These are phyloP conservation scores for Torulaspora globosa DNA, from an alignment of 1,139 yeast genomes.

Conservation along the genomic window DNA sequence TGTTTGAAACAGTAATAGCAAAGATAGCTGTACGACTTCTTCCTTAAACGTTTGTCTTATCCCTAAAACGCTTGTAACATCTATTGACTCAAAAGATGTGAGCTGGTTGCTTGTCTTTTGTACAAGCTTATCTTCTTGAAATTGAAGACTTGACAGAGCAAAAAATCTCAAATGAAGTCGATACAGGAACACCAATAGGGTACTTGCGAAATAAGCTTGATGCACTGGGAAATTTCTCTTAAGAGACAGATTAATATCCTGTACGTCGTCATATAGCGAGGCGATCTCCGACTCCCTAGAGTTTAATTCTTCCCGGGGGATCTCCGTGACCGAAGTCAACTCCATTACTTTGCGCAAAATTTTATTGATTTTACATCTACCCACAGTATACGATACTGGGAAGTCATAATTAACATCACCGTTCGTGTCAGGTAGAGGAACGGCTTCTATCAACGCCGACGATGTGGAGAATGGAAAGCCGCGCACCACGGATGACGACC, in stretches of 20 bases:
- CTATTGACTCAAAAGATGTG: constrained; percentile 10
- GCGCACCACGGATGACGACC: constrained; percentile 31
- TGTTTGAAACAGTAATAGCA: constrained; percentile 25
- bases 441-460: constrained; percentile 13
- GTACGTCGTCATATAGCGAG: constrained; percentile 13
- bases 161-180: constrained; percentile 27
- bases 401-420: constrained; percentile 1
- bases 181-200: constrained; percentile 26
- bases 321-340: constrained; percentile 13
- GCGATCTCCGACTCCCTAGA: constrained; percentile 12
- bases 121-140: constrained; percentile 15
- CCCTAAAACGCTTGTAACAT: constrained; percentile 19
- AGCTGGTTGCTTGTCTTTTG: constrained; percentile 11
- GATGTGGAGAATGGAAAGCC: constrained; percentile 28
- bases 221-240: constrained; percentile 8
- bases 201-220: constrained; percentile 24
- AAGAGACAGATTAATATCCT: constrained; percentile 9
- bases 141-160: constrained; percentile 18
- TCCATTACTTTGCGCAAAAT: constrained; percentile 26
- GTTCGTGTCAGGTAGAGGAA: constrained; percentile 14
- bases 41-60: constrained; percentile 17
- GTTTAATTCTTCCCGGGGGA: constrained; percentile 7
- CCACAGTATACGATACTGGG: constrained; percentile 24
- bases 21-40: constrained; percentile 23
- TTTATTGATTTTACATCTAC: constrained; percentile 26